These are phyloP conservation scores for Chaetomiaceae sp. DNA, from an alignment of 2,329 filamentous ascomycete species.

Conservation along the genomic window DNA sequence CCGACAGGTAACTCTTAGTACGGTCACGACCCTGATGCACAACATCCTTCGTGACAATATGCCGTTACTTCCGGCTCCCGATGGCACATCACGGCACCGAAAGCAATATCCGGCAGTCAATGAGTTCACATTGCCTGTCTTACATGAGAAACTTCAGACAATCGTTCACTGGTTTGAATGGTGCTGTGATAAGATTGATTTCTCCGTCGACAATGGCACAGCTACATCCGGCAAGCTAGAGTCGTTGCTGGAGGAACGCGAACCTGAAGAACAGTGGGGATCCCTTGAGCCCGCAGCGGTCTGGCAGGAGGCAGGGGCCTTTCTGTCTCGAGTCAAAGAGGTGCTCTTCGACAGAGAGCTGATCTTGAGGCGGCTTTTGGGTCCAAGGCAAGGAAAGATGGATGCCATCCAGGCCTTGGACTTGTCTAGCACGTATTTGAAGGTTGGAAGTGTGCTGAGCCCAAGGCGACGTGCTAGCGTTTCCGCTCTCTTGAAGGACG, in stretches of 20 bases:
- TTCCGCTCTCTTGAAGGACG: not conserved
- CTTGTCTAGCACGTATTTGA: not conserved
- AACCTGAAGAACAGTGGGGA: not conserved
- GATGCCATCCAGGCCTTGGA: not conserved
- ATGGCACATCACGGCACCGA: not conserved
- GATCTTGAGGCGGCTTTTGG: not conserved
- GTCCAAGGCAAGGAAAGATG: not conserved
- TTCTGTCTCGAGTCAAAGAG: not conserved
- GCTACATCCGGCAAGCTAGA: not conserved
- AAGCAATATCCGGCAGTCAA: not conserved
- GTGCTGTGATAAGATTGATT: not conserved
- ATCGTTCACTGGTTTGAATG: not conserved
- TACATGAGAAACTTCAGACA: not conserved
- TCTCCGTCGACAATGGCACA: not conserved
- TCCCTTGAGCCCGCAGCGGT: not conserved
- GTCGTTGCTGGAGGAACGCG: not conserved
- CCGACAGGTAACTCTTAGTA: not conserved
- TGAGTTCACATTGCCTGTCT: not conserved
- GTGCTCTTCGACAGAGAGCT: not conserved
- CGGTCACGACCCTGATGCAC: not conserved
- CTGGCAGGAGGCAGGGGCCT: not conserved
- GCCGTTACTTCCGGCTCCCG: not conserved
- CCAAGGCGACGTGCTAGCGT: not conserved
- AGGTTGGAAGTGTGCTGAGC: not conserved
- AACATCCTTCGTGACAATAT: not conserved